These are phyloP conservation scores for Apiospora arundinis DNA, from an alignment of 2,329 filamentous ascomycete species.

Conservation along the genomic window DNA sequence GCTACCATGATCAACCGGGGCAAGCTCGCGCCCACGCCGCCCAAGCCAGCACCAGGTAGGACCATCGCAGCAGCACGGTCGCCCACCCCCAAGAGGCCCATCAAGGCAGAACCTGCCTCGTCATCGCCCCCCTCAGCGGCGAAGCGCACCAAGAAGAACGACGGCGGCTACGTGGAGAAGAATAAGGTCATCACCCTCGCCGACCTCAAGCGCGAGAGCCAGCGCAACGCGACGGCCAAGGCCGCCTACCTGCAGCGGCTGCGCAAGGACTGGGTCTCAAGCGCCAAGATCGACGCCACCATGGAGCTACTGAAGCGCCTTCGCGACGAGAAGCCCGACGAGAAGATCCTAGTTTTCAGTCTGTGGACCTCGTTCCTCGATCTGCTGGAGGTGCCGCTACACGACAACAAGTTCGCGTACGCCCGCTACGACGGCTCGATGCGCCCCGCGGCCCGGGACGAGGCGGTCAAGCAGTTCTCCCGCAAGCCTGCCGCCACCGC, in stretches of 20 bases:
- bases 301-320: slow-evolving; percentile 38
- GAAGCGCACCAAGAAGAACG: slow-evolving; percentile 27
- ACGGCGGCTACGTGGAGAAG: slow-evolving; percentile 24
- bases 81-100: background rate
- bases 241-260: slow-evolving; percentile 35
- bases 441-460: slow-evolving; percentile 32
- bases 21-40: background rate
- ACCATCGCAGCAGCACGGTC: background rate
- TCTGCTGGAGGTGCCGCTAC: slow-evolving; percentile 40
- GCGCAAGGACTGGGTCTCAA: slow-evolving; percentile 36
- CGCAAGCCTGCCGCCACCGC: slow-evolving; percentile 28
- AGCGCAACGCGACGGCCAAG: slow-evolving; percentile 34
- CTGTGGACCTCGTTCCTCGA: slow-evolving; percentile 44
- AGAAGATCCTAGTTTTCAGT: slow-evolving; percentile 42
- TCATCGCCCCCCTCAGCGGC: background rate
- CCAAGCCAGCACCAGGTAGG: background rate
- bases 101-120: background rate
- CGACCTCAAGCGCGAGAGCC: slow-evolving; percentile 34
- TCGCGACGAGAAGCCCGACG: slow-evolving; percentile 31
- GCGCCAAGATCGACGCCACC: slow-evolving; percentile 39
- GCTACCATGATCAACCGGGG: background rate
- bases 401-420: slow-evolving; percentile 35
- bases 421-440: slow-evolving; percentile 42
- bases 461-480: slow-evolving; percentile 37
- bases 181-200: slow-evolving; percentile 29